Evolutionary conservation across 192 early-diverging fungal genomes (phyloP).

Genomic region (Coemansia sp.): DNA sequence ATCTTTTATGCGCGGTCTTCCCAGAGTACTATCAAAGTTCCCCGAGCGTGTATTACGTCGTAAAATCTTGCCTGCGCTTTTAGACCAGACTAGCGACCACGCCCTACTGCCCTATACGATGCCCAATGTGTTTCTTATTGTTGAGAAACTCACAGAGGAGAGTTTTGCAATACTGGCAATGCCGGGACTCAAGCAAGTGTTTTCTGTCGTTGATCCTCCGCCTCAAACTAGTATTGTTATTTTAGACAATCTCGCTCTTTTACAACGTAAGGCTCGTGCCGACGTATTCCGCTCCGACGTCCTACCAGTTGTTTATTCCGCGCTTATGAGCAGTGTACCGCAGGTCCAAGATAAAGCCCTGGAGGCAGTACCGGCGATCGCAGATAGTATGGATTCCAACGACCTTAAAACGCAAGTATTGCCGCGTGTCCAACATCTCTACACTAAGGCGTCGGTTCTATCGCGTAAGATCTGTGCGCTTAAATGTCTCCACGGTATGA

Average conservation of each 20-base stretch:
- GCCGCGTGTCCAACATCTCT: slow-evolving; percentile 74
- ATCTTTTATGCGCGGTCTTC: slow-evolving; percentile 79
- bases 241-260: slow-evolving; percentile 66
- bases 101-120: slow-evolving; percentile 72
- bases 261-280: slow-evolving; percentile 67
- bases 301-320: slow-evolving; percentile 74
- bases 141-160: slow-evolving; percentile 60
- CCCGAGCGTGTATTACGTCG: slow-evolving; percentile 69
- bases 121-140: slow-evolving; percentile 77
- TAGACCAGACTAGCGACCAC: slow-evolving; percentile 78
- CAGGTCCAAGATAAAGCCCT: slow-evolving; percentile 72
- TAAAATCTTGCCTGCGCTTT: slow-evolving; percentile 73
- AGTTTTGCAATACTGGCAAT: slow-evolving; percentile 70
- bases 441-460: slow-evolving; percentile 67
- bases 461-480: slow-evolving; percentile 75
- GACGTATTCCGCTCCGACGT: slow-evolving; percentile 63
- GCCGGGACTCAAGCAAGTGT: slow-evolving; percentile 58
- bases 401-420: slow-evolving; percentile 70
- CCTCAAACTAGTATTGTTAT: slow-evolving; percentile 72
- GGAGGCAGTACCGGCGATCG: slow-evolving; percentile 62
- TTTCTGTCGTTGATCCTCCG: slow-evolving; percentile 43
- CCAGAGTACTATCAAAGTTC: slow-evolving; percentile 72
- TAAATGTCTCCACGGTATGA: slow-evolving; percentile 69
- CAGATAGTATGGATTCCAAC: slow-evolving; percentile 63
- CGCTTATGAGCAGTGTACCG: slow-evolving; percentile 62